These are phyloP conservation scores for Aspergillus arachidicola DNA, from an alignment of 2,329 filamentous ascomycete genomes.

Conservation along the genomic window DNA sequence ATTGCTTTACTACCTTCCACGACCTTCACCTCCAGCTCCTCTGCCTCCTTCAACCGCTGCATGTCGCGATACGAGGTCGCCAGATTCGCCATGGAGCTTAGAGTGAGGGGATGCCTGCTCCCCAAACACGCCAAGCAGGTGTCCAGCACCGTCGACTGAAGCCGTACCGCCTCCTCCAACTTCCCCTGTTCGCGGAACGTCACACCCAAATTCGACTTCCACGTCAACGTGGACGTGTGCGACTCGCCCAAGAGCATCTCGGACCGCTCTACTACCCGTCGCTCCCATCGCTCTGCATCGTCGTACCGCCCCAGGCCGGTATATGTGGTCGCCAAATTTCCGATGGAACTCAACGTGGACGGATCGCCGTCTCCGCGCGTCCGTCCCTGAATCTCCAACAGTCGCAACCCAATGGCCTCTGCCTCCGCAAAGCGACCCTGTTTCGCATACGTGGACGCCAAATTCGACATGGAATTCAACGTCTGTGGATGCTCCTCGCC, in stretches of 20 bases:
- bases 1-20: constrained; percentile 5
- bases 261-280: constrained; percentile 7
- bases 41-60: constrained; percentile 13
- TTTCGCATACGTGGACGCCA: constrained; percentile 10
- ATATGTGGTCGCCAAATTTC: constrained; percentile 12
- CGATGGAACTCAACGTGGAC: constrained; percentile 12
- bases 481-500: constrained; percentile 11
- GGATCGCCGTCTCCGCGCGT: constrained; percentile 6
- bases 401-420: constrained; percentile 2
- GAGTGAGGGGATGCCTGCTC: constrained; percentile 1
- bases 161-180: constrained; percentile 5
- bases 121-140: not conserved
- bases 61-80: constrained; percentile 9
- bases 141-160: constrained; percentile 10
- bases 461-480: constrained; percentile 12
- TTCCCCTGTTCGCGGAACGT: constrained; percentile 13
- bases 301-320: constrained; percentile 9
- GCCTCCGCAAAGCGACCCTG: constrained; percentile 9
- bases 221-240: constrained; percentile 6
- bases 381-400: constrained; percentile 5
- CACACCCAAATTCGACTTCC: constrained; percentile 10
- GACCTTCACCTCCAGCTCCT: constrained; percentile 12
- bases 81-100: constrained; percentile 14
- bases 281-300: constrained; percentile 8
- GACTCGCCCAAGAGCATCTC: not conserved